Evolutionary conservation across 768 basidiomycete species (phyloP), one percentile per base, ranked within the genome.

Genomic region (Daedaleopsis sinensis): DNA sequence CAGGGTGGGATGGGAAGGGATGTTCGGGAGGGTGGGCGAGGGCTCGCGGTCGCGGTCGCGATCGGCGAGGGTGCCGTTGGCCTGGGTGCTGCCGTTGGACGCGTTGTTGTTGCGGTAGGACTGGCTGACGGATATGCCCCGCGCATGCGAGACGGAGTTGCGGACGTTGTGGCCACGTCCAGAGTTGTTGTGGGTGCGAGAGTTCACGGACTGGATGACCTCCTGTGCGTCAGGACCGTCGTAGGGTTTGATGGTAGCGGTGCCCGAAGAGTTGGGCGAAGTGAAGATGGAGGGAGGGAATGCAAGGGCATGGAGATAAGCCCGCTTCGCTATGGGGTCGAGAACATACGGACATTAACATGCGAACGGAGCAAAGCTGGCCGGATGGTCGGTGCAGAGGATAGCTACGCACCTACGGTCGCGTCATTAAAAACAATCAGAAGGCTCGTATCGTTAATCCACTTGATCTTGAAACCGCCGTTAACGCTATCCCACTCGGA

Each of bases 391-490:
- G 49, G 53, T 58, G 43, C 55, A 38, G 48, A 47, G 36, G 56
- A 38, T 38, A 46, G 60, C 46, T 52, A 83, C 96, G 81, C 71
- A 98, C 97, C 96, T 47, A 90, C 82, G 51, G 83, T 80, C 58
- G 97, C 87, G 77, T 98, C 97, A 65, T 85, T 84, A 73, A 99
- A 99, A 57, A 99, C 97, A 67, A 97, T 90, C 68, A 96, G 79
- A 43, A 96, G 90, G 71, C 92, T 96, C 39, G 93, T 94, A 76
- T 99, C 97, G 75, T 99, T 96, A 68, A 87, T 84, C 97, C 97
- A 99, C 74, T 99, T 99, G 73, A 99, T 96, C 83, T 96, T 94
- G 81, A 96, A 97, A 23, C 97, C 97, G 32, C 96, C 97, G 58
- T 81, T 85, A 55, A 88, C 79, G 61, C 78, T 82, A 69, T 97